Evolutionary conservation across 495 filamentous ascomycete species (phyloP).

Genomic region (Penicillium arizonense): DNA sequence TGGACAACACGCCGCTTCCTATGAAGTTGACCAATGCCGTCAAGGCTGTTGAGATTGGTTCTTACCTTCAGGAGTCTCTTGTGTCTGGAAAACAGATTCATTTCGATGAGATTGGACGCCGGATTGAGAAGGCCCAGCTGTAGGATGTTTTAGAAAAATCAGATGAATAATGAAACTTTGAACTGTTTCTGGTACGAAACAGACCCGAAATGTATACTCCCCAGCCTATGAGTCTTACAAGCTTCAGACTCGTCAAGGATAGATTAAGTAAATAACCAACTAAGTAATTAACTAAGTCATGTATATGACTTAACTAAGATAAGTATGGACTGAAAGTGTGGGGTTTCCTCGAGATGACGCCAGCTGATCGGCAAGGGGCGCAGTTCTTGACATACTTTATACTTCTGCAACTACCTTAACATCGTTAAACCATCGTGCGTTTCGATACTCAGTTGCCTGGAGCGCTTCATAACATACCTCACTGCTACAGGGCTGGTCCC

Average conservation of each 20-base stretch:
- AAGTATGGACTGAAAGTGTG: too few relatives aligned
- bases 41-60: conserved; percentile 56
- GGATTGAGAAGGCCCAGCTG: conserved; percentile 33
- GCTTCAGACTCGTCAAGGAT: too few relatives aligned
- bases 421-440: too few relatives aligned
- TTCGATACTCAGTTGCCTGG: not conserved
- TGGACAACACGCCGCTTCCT: conserved; percentile 52
- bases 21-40: conserved; percentile 53
- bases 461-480: not conserved
- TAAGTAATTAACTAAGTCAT: too few relatives aligned
- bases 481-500: not conserved
- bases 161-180: not conserved
- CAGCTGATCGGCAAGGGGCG: not conserved
- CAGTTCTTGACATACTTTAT: not conserved
- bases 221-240: not conserved
- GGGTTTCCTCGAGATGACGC: not conserved
- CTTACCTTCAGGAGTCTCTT: conserved; percentile 56
- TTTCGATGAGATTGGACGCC: conserved; percentile 48
- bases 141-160: conserved; percentile 2
- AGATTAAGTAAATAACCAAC: too few relatives aligned
- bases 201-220: too few relatives aligned
- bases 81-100: conserved; percentile 54
- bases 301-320: too few relatives aligned
- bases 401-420: not conserved
- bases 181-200: too few relatives aligned